These are phyloP conservation scores for Xylaria flabelliformis DNA, from an alignment of 495 filamentous ascomycete genomes.

Conservation along the genomic window DNA sequence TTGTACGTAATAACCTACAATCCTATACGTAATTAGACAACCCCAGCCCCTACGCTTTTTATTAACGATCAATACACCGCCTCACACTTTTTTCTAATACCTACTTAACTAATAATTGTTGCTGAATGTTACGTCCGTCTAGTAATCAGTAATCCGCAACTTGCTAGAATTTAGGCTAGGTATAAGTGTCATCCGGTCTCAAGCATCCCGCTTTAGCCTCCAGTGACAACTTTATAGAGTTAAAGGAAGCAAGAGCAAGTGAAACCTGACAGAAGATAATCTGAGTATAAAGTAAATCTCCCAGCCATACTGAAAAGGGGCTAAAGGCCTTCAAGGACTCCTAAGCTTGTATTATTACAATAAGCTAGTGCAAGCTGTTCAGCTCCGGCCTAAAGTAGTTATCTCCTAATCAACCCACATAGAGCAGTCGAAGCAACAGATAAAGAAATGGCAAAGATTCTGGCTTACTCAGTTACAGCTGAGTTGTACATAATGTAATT, in stretches of 20 bases:
- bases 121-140: not conserved
- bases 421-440: too few relatives aligned
- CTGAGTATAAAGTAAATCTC: not conserved
- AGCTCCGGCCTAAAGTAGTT: not conserved
- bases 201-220: not conserved
- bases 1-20: not conserved
- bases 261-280: not conserved
- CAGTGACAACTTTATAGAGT: not conserved
- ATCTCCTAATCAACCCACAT: not conserved
- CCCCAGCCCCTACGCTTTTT: too few relatives aligned
- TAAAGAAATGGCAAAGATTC: not conserved
- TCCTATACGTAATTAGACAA: not conserved
- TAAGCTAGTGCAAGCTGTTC: not conserved
- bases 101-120: not conserved
- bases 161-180: not conserved
- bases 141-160: not conserved
- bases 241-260: not conserved
- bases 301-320: not conserved
- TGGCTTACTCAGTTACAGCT: not conserved
- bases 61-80: not conserved
- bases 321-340: not conserved
- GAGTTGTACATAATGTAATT: constrained; percentile 19
- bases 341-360: not conserved
- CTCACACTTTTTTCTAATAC: not conserved
- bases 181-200: not conserved